Evolutionary conservation across 148 eudicot species (phyloP).

Genomic region (Persicaria maculosa): DNA sequence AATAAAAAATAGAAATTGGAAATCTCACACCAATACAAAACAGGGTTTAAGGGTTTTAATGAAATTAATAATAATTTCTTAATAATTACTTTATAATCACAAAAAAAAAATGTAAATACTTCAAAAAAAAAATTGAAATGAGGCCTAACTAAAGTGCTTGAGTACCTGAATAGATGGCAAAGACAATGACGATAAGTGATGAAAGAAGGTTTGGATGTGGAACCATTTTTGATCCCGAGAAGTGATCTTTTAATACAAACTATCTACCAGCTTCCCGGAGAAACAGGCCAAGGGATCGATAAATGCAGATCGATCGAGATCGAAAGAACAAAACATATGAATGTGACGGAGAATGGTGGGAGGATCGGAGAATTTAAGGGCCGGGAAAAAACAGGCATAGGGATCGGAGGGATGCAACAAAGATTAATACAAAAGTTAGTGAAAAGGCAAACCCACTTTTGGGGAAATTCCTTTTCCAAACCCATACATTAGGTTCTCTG

Average conservation of each 20-base stretch:
- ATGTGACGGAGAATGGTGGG: not conserved
- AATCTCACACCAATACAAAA: too few species aligned
- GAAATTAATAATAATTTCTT: too few species aligned
- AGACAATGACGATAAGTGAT: not conserved
- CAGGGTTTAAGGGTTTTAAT: too few species aligned
- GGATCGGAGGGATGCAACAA: too few species aligned
- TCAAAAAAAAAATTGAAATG: not conserved
- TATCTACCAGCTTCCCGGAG: not conserved
- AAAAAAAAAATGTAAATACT: not conserved
- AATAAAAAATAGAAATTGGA: too few species aligned
- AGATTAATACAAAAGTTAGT: not conserved
- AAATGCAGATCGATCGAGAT: not conserved
- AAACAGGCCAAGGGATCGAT: not conserved
- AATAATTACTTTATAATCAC: not conserved
- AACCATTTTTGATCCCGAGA: not conserved
- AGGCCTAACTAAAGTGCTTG: too few species aligned
- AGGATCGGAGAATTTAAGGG: not conserved
- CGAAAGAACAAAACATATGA: not conserved
- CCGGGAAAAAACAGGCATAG: not conserved
- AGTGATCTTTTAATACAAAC: not conserved
- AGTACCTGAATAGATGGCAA: conserved; percentile 12
- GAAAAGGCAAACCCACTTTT: not conserved
- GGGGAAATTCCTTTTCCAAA: conserved; percentile 8
- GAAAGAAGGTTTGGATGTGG: not conserved
- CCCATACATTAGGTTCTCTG: not conserved